Evolutionary conservation across 345 rosid genomes (phyloP), one percentile per base, ranked within the genome.

Genomic region (Rhodomyrtus tomentosa): DNA sequence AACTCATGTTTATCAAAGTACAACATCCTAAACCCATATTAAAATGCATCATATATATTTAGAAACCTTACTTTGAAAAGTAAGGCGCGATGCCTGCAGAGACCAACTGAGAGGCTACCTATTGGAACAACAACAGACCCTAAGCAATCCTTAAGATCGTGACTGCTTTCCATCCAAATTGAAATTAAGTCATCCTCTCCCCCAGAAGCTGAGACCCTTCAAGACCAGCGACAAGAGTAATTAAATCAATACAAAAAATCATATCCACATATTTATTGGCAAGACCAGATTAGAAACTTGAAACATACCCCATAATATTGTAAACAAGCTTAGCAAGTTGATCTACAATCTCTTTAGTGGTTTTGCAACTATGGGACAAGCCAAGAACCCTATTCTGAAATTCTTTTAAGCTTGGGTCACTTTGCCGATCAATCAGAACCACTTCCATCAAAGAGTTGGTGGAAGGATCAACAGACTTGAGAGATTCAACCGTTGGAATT

Each of bases 81-180:
- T 87, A 96, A 90, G 88, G 98, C 92, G 84, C 99, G 96, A 89
- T 98, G 99, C 89, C 98, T 92, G 94, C 99, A 98, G 84, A 95
- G 94, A 87, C 99, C 99, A 91, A 89, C 88, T 52, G 96, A 93
- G 83, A 98, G 91, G 90, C 96, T 95, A 83, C 99, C 97, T 55
- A 98, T 93, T 82, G 99, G 98, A 89, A 96, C 91, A 84, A 98
- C 97, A 83, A 95, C 92, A 59, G 95, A 94, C 82, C 96, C 96
- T 84, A 95, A 91, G 93, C 94, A 84, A 88, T 94, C 95, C 92
- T 94, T 98, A 85, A 95, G 88, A 88, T 94, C 93, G 84, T 92
- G 89, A 83, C 93, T 93, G 92, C 96, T 92, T 81, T 96, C 93
- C 90, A 87, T 95, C 98, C 99, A 96, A 81, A 87, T 53, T 80